Evolutionary conservation across 2,329 filamentous ascomycete genomes (phyloP), one percentile per base, ranked within the genome.

Genomic region (Mycosphaerelloides madeirae): DNA sequence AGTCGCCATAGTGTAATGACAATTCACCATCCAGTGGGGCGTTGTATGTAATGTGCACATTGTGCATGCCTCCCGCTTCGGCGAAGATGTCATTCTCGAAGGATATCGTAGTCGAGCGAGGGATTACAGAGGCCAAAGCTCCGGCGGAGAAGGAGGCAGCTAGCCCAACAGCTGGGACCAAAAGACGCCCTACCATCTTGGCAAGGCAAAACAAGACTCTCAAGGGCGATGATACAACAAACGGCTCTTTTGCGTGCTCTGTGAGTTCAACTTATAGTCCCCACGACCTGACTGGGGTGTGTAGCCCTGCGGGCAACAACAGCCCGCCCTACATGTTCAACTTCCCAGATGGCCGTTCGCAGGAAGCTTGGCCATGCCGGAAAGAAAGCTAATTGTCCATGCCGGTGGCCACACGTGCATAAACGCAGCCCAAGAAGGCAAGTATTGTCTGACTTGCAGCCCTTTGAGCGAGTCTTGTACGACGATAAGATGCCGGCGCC

Each of bases 31-130:
- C 68, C 22, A 72, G 68, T 15, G 62, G 59, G 14, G 64, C 58
- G 31, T 63, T 62, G 48, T 70, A 75, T 4, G 59, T 64, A 15
- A 77, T 59, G 33, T 75, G 67, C 22, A 77, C 62, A 52, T 77
- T 77, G 53, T 77, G 72, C 47, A 77, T 54, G 15, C 60, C 60
- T 31, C 60, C 58, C 20, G 57, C 60, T 38, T 64, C 59, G 7
- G 56, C 57, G 8, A 50, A 22, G 14, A 61, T 53, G 18, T 41
- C 44, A 44, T 60, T 44, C 42, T 57, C 49, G 29, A 61, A 61
- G 3, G 45, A 41, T 11, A 60, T 45, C 8, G 46, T 54, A 3
- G 49, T 32, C 6, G 54, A 47, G 44, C 45, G 44, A 5, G 51
- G 46, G 11, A 48, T 40, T 25, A 38, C 44, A 41, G 41, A 45